A percentile compares a stretch with the other conserved stretches of the same genome.
Conservation (phyloP, 352 stramenopile genomes). For the Phytophthora pisi region DNA sequence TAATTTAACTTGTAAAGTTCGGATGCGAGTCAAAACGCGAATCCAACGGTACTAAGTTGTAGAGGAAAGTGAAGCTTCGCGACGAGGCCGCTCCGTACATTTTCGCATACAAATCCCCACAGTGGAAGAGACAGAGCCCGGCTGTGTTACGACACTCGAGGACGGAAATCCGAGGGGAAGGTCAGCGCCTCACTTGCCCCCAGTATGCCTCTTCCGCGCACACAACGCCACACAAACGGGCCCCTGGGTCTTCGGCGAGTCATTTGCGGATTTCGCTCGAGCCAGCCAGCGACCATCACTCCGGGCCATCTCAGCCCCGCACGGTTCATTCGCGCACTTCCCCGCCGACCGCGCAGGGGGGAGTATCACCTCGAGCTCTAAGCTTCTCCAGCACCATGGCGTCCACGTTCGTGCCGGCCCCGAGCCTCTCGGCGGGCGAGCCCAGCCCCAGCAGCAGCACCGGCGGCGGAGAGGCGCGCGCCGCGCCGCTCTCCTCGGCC, state of each 20-base stretch:
- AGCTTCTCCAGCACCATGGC: conserved; percentile 14
- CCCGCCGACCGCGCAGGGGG: background rate
- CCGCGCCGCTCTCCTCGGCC: conserved; percentile 20
- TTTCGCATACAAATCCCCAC: conserved; percentile 2
- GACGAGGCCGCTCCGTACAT: background rate
- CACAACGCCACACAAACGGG: conserved; percentile 8
- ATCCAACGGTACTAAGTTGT: background rate
- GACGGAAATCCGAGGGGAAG: conserved; percentile 31
- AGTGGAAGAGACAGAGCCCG: conserved; percentile 37
- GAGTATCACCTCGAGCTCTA: background rate
- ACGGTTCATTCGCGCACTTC: background rate
- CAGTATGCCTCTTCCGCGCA: conserved; percentile 21
- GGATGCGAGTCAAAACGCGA: background rate
- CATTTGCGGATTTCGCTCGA: conserved; percentile 47
- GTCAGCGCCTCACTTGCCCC: conserved; percentile 15
- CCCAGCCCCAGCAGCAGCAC: conserved; percentile 37
- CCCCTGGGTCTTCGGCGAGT: conserved; percentile 6
- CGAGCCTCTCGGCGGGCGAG: conserved; percentile 21
- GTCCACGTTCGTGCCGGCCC: conserved; percentile 32
- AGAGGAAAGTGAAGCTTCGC: background rate
- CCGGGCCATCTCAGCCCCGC: background rate
- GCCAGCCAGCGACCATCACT: conserved; percentile 28
- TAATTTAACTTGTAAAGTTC: background rate
- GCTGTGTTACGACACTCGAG: conserved; percentile 39
- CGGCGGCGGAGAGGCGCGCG: conserved; percentile 17